Conservation (phyloP, 306 rosid species). For the Notholithocarpus densiflorus region DNA sequence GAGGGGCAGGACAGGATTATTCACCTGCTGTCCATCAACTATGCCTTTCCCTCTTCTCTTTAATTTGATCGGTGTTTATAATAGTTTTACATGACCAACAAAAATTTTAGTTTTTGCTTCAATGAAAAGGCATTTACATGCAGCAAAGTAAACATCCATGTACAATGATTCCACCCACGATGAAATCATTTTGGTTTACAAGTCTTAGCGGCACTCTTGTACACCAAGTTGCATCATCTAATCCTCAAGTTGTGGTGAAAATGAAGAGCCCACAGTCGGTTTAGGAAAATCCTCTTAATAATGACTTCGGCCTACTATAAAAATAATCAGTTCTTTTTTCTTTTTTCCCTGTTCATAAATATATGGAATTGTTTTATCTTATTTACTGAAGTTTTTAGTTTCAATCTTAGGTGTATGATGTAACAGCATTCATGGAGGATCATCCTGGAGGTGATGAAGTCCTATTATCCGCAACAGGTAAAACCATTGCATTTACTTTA, state of each 20-base stretch:
- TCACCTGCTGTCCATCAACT: no score
- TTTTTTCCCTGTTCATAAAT: not conserved
- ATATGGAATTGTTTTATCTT: not conserved
- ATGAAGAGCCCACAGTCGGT: no score
- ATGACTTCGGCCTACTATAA: not conserved
- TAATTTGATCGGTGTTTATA: no score
- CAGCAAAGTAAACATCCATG: not conserved
- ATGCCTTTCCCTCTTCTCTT: no score
- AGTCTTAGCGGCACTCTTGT: not conserved
- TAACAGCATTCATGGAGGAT: conserved; percentile 90
- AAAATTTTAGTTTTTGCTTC: not conserved
- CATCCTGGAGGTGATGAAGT: conserved; percentile 99
- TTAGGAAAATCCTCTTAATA: not conserved
- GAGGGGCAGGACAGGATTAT: no score
- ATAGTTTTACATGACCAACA: not conserved
- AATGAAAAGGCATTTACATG: not conserved
- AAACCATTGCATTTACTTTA: conserved; percentile 10
- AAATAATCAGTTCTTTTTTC: not conserved
- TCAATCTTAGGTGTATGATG: conserved; percentile 70
- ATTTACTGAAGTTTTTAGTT: not conserved
- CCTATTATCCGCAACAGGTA: conserved; percentile 80
- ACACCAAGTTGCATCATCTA: no score
- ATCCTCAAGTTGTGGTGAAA: no score
- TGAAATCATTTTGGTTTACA: not conserved
- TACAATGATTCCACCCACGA: not conserved